These are phyloP conservation scores for Parafenestella ontariensis DNA, from an alignment of 2,329 filamentous ascomycete genomes.

Conservation along the genomic window DNA sequence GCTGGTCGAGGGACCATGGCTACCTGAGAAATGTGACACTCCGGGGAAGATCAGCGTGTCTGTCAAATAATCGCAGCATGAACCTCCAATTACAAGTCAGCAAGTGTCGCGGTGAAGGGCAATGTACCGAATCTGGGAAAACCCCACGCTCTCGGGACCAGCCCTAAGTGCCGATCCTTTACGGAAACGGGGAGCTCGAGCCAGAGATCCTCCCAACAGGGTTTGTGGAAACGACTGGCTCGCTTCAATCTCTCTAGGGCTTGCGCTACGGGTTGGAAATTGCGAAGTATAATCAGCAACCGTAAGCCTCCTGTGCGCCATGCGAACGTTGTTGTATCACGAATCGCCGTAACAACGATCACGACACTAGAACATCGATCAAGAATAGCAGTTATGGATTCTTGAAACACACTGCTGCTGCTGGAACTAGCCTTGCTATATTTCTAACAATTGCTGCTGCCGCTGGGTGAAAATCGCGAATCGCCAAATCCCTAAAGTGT, in stretches of 20 bases:
- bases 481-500: conserved; percentile 13
- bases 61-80: conserved; percentile 3
- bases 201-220: conserved; percentile 17
- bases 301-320: neutral
- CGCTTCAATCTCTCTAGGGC: conserved; percentile 7
- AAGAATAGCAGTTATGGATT: conserved; percentile 1
- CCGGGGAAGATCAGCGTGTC: conserved; percentile 17
- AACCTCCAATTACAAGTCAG: conserved; percentile 19
- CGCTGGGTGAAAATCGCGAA: conserved; percentile 10
- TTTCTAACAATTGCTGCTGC: conserved; percentile 4
- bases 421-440: conserved; percentile 17
- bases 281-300: neutral
- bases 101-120: conserved; percentile 21
- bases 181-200: conserved; percentile 16
- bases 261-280: conserved; percentile 13
- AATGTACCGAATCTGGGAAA: conserved; percentile 22
- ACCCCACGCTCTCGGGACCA: conserved; percentile 24
- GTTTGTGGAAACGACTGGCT: conserved; percentile 10
- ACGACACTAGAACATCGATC: conserved; percentile 6
- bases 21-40: conserved; percentile 14
- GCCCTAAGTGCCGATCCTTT: conserved; percentile 25
- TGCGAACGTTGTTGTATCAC: conserved; percentile 9
- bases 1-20: conserved; percentile 9
- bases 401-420: conserved; percentile 12
- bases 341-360: neutral